These are phyloP conservation scores for Irpex rosettiformis DNA, from an alignment of 1,284 basidiomycete species.

Conservation along the genomic window DNA sequence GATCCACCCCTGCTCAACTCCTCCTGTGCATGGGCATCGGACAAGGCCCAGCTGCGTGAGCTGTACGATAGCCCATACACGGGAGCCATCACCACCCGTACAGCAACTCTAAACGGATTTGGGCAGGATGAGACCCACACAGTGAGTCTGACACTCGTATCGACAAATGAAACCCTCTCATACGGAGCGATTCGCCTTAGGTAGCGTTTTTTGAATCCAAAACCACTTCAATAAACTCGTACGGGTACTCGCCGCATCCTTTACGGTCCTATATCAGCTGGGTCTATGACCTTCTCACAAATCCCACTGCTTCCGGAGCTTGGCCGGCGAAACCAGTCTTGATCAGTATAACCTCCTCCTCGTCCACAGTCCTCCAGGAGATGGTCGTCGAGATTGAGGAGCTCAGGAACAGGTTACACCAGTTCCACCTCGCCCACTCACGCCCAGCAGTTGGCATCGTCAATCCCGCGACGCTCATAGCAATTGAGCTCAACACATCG, in stretches of 20 bases:
- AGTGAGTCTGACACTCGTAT: constrained; percentile 40
- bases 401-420: constrained; percentile 44
- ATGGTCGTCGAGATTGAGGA: constrained; percentile 59
- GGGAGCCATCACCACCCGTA: constrained; percentile 75
- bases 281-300: constrained; percentile 50
- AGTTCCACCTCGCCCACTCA: constrained; percentile 6
- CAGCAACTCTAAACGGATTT: constrained; percentile 66
- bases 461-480: constrained; percentile 30
- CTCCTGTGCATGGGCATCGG: constrained; percentile 76
- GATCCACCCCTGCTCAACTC: constrained; percentile 69
- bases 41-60: constrained; percentile 53
- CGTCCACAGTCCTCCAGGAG: constrained; percentile 41
- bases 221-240: constrained; percentile 67
- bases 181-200: constrained; percentile 29
- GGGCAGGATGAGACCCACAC: constrained; percentile 56
- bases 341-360: constrained; percentile 67
- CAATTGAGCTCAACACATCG: constrained; percentile 74
- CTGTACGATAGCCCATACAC: constrained; percentile 65
- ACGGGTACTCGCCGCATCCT: constrained; percentile 77
- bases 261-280: constrained; percentile 60
- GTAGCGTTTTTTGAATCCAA: constrained; percentile 51
- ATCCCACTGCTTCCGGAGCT: constrained; percentile 20
- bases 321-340: constrained; percentile 61
- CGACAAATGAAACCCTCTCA: not conserved
- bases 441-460: constrained; percentile 7